Evolutionary conservation across 345 rosid species (phyloP).

Genomic region (Eucalyptus caleyi): DNA sequence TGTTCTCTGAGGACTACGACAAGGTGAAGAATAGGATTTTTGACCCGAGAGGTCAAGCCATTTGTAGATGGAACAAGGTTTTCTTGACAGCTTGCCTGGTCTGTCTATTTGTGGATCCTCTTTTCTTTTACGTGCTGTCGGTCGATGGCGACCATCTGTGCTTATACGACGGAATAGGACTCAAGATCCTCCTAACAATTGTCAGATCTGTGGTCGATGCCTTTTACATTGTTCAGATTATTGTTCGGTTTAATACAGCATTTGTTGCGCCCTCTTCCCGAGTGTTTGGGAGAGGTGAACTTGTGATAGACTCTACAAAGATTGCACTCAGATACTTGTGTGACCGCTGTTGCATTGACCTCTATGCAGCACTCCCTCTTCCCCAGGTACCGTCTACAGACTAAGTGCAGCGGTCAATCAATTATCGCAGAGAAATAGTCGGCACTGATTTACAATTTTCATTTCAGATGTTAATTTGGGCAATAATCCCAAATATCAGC

Average conservation of each 20-base stretch:
- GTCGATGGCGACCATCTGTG: neutral
- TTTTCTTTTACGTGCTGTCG: neutral
- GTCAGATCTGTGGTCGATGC: neutral
- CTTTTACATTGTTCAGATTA: neutral
- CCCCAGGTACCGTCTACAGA: neutral
- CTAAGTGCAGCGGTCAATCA: neutral
- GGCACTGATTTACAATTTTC: neutral
- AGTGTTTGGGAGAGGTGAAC: neutral
- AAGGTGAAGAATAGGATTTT: neutral
- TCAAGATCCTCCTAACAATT: neutral
- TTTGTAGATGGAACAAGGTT: neutral
- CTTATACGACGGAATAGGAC: neutral
- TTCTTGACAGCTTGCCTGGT: neutral
- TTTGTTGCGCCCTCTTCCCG: neutral
- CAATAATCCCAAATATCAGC: slow-evolving; percentile 2
- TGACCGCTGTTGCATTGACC: neutral
- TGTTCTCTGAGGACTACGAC: neutral
- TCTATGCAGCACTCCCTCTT: neutral
- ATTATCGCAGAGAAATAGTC: neutral
- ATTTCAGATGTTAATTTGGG: slow-evolving; percentile 11
- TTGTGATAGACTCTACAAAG: neutral
- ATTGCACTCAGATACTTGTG: neutral
- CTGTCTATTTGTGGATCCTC: neutral
- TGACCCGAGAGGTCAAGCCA: neutral
- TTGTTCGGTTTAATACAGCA: neutral